Percentiles rank a stretch among this genome's conserved stretches.
phyloP scores from a whole-genome alignment of 192 early-diverging fungal genomes.

The Coemansia sp. region DNA sequence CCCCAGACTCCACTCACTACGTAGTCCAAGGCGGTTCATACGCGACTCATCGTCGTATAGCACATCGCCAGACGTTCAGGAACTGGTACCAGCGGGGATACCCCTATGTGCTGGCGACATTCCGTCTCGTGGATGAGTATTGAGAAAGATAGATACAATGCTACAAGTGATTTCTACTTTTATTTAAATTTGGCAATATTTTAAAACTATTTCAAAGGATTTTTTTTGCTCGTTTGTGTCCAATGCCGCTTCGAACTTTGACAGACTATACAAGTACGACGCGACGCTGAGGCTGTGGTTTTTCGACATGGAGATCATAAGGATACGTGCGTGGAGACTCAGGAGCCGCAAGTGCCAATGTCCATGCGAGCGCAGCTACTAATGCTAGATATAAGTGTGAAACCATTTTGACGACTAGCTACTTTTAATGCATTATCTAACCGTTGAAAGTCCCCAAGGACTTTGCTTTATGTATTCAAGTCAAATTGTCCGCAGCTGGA shows the following conservation, averaged over 20 bases:
- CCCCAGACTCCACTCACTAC: constrained; percentile 65
- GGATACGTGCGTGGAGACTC: constrained; percentile 28
- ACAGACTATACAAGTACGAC: constrained; percentile 14
- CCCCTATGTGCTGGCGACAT: constrained; percentile 80
- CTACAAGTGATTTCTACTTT: not conserved
- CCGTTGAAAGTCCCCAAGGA: not conserved
- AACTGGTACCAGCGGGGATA: constrained; percentile 94
- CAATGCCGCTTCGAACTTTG: not conserved
- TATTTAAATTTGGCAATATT: not conserved
- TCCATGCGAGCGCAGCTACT: not conserved
- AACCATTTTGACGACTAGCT: not conserved
- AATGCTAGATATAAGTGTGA: not conserved
- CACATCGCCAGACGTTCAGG: constrained; percentile 69
- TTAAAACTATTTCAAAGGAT: not conserved
- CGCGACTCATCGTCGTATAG: constrained; percentile 83
- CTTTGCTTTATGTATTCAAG: not conserved
- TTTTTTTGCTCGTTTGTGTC: too few species aligned
- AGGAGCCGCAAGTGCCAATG: not conserved
- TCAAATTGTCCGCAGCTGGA: not conserved
- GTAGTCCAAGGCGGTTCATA: constrained; percentile 84
- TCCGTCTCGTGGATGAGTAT: constrained; percentile 55
- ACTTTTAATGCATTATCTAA: not conserved
- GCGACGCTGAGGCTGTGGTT: constrained; percentile 26
- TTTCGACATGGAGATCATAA: constrained; percentile 35
- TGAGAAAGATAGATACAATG: not conserved